Percentiles rank a stretch among this genome's conserved stretches.
Conservation (phyloP, 805 yeast genomes). For the Starmerella kuoi region DNA sequence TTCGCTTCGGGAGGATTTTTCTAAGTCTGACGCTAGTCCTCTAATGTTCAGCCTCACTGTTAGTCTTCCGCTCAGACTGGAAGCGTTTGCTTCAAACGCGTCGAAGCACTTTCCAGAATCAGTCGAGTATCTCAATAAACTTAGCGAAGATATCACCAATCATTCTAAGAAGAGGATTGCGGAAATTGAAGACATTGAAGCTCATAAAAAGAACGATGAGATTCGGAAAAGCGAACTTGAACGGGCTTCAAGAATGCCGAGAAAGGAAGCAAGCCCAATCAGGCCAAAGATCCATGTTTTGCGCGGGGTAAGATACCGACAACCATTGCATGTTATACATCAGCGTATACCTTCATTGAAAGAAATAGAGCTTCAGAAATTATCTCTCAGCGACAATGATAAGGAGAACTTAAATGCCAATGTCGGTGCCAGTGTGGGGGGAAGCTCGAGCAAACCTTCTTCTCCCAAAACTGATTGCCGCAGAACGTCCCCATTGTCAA, state of each 20-base stretch:
- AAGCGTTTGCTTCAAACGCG: conserved; percentile 4
- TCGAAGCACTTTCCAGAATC: conserved; percentile 5
- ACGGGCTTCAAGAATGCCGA: neutral
- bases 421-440: too few species aligned
- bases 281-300: conserved; percentile 5
- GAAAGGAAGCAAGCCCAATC: conserved; percentile 1
- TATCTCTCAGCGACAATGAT: neutral
- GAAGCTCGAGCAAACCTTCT: neutral
- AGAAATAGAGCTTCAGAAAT: neutral
- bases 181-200: neutral
- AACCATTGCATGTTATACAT: neutral
- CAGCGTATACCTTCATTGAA: conserved; percentile 2
- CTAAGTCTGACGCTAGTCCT: neutral
- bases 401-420: conserved; percentile 6
- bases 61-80: conserved; percentile 12
- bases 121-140: conserved; percentile 1
- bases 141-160: neutral
- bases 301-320: conserved; percentile 7
- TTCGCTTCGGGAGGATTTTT: neutral
- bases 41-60: conserved; percentile 5
- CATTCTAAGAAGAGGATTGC: neutral
- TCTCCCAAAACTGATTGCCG: too few species aligned
- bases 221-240: neutral
- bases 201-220: neutral
- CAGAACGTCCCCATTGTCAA: too few species aligned